Conservation (phyloP, 2,329 filamentous ascomycete genomes). For the Graphium sp. region DNA sequence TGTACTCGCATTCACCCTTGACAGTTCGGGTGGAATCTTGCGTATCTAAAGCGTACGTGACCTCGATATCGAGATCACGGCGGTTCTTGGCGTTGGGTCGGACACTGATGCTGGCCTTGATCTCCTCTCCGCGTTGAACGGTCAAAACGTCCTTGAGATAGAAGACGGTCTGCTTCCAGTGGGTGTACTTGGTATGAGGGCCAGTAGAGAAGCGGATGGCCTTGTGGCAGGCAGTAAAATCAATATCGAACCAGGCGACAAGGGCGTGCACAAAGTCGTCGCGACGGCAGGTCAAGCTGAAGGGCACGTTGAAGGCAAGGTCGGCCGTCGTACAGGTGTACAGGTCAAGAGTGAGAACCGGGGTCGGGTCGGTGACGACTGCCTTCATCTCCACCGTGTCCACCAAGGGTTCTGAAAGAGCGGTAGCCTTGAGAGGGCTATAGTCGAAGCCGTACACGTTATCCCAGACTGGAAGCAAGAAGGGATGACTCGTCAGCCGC, state of each 20-base stretch:
- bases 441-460: conserved; percentile 99
- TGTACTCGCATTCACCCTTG: conserved; percentile 62
- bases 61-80: conserved; percentile 81
- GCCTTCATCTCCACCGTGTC: conserved; percentile 97
- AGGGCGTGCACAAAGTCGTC: conserved; percentile 93
- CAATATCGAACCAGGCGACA: conserved; percentile 98
- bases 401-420: conserved; percentile 87
- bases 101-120: conserved; percentile 60
- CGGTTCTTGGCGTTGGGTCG: conserved; percentile 88
- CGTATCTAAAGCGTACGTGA: conserved; percentile 69
- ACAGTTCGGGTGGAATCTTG: conserved; percentile 53
- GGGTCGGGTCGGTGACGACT: conserved; percentile 78
- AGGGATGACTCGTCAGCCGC: background rate
- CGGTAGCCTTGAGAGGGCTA: conserved; percentile 80
- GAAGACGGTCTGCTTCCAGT: conserved; percentile 99
- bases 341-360: conserved; percentile 77
- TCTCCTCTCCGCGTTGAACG: conserved; percentile 70
- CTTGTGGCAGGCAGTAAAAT: conserved; percentile 97
- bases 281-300: conserved; percentile 59
- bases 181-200: conserved; percentile 96
- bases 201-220: conserved; percentile 92
- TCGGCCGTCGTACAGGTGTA: conserved; percentile 78
- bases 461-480: conserved; percentile 74
- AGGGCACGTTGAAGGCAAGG: conserved; percentile 68
- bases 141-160: conserved; percentile 90